Base-by-base conservation (phyloP, 108 stramenopile genomes). In the Conticribra weissflogii region DNA sequence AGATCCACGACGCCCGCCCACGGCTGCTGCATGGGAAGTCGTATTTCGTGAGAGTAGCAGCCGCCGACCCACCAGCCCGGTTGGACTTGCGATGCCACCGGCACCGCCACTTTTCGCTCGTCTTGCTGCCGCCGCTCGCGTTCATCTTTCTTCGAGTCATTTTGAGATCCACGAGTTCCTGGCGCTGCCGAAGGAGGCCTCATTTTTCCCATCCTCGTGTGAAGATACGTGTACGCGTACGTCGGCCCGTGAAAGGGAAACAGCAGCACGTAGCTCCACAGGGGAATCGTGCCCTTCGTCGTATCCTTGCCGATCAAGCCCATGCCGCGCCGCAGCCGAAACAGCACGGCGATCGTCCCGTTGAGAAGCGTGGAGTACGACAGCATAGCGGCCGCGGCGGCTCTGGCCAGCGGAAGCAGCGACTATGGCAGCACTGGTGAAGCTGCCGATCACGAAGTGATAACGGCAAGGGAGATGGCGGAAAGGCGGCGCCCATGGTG, bases 21-120 rank as follows among this genome's bases (percentile, higher is more conserved):
- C 8, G 36, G 36, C 12, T 5, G 5, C 18, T 89, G 72, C 68
- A 81, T 90, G 55, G 85, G 64, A n/a, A n/a, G n/a, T n/a, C n/a
- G n/a, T 17, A 95, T 81, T 71, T 87, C 79, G 67, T 95, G 65
- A 22, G 80, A 83, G 66, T 91, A 83, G 71, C 89, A 89, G 34
- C 94, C 91, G 25, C 94, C 94, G 29, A 95, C 84, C 87, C 88
- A 95, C 87, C 91, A 92, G 23, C 94, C 94, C 9, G 84, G 79
- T 64, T 88, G 87, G 3, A 95, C 91, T 69, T 91, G 85, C 0
- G 89, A 83, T 21, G 94, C 94, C 9, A 87, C 78, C 0, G 94
- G 94, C 31, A 89, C 89, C 16, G 61, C 61, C n/a, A 75, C 71
- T 41, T 78, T 81, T n/a, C n/a, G n/a, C n/a, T n/a, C n/a, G n/a